Evolutionary conservation across 306 rosid species (phyloP), one percentile per base, ranked within the genome.

Genomic region (Quillaja saponaria): DNA sequence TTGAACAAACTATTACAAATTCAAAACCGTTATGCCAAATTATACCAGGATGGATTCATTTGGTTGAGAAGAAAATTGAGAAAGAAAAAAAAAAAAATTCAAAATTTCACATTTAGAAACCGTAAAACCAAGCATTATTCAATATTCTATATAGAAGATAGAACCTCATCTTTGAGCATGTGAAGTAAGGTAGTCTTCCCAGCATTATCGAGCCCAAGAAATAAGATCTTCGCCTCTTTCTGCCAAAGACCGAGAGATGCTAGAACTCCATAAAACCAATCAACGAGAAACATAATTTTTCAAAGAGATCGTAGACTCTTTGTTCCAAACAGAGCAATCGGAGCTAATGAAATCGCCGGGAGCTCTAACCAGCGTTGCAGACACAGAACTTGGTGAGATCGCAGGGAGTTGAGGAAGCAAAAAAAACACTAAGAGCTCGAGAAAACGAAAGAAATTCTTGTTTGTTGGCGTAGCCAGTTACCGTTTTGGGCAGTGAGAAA

Each of bases 161-260:
- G 38, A 31, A 85, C 96, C 96, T 85, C 90, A 16, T 85, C 96
- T 64, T 85, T 88, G 33, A 88, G 87, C 96, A 88, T 88, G 76
- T 85, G 90, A 75, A 88, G 96, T 78, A 88, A 75, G 66, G 96
- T 85, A 58, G 96, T 88, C 76, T 88, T 88, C 15, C 96, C 96
- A 69, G 92, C 70, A 77, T 88, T 85, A 83, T 85, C 96, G n/a
- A 88, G 90, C 57, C 96, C 96, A 19, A 88, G 62, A 45, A 88
- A 88, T 66, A 88, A 73, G 82, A 88, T 88, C 81, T 85, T 88
- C n/a, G 90, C 96, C 49, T 88, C 96, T 50, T 88, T 88, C 13
- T 88, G 94, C 88, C 83, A 83, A 13, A 88, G 82, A 55, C 96
- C 96, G 1, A 85, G 85, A 0, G 90, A 70, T 0, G 96, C 90